Evolutionary conservation across 192 early-diverging fungal genomes (phyloP), one percentile per base, ranked within the genome.

Genomic region (Podila horticola): DNA sequence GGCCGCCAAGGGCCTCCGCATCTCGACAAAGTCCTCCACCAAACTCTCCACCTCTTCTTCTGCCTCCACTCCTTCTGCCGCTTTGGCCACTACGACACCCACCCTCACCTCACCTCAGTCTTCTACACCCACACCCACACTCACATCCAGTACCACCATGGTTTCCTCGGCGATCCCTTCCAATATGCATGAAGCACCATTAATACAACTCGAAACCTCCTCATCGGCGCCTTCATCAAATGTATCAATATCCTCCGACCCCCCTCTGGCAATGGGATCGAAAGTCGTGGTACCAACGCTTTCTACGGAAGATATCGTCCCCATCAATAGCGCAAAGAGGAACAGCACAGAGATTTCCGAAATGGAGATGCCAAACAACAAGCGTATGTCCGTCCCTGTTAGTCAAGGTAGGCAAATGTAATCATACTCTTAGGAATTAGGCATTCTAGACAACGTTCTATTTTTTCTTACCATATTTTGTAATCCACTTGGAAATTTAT

Each of bases 1-100:
- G 20, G 59, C 76, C 5, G 86, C 17, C 59, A 28, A 61, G 7
- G 28, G 30, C 59, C 59, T 19, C 30, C 26, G 15, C 59, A 31
- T 61, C 30, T 31, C 55, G 55, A 58, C 55, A 26, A n/a, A 26
- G 26, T 58, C 55, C 55, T 28, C 55, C 55, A 28, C 55, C 8
- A 58, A 58, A 58, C 13, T 28, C 55, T 61, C 59, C 59, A 31
- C 29, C 59, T 30, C 59, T 33, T 61, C 59, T 33, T 61, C 59
- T 33, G 20, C 13, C 59, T 61, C 59, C 29, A 55, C 52, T 55
- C 20, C 52, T 26, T 55, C 52, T 24, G 52, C 52, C 52, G 52
- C 52, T 24, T 55, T 55, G 52, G 22, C 52, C 52, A 55, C 52
- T 12, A 24, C 52, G 8, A 55, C 52, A n/a, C 52, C 52, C 22